These are phyloP conservation scores for Raphanus raphanistrum DNA, from an alignment of 345 rosid genomes.

Conservation along the genomic window DNA sequence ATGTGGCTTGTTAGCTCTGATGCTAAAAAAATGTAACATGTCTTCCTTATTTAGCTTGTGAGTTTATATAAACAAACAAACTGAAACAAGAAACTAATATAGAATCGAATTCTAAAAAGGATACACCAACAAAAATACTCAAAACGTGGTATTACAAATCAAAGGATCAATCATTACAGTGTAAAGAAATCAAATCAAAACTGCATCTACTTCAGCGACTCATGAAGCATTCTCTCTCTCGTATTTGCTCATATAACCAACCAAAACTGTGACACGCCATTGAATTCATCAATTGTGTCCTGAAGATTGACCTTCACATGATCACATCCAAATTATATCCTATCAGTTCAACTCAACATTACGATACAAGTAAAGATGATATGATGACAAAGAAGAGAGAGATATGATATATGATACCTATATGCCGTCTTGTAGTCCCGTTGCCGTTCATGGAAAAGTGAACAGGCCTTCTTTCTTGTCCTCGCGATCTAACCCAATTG, in stretches of 20 bases:
- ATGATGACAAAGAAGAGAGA: slow-evolving; percentile 6
- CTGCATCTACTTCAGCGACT: slow-evolving; percentile 26
- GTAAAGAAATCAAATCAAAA: slow-evolving; percentile 21
- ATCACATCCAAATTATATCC: slow-evolving; percentile 1
- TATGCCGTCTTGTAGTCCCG: slow-evolving; percentile 50
- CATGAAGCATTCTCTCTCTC: slow-evolving; percentile 15
- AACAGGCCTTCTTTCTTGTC: slow-evolving; percentile 58
- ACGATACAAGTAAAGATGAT: slow-evolving; percentile 8
- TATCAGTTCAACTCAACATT: slow-evolving; percentile 22
- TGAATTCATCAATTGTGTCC: slow-evolving; percentile 6
- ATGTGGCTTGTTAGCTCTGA: slow-evolving; percentile 4
- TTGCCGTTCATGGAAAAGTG: slow-evolving; percentile 53
- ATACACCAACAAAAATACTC: slow-evolving; percentile 17
- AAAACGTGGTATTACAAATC: slow-evolving; percentile 13
- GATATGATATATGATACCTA: slow-evolving; percentile 41
- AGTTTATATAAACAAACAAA: slow-evolving; percentile 7
- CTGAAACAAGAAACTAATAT: slow-evolving; percentile 2
- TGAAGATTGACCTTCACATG: slow-evolving; percentile 25
- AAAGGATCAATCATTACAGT: slow-evolving; percentile 1
- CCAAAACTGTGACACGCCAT: slow-evolving; percentile 28
- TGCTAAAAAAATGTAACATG: slow-evolving; percentile 19
- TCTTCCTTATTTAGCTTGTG: slow-evolving; percentile 13
- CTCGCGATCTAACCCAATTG: slow-evolving; percentile 61
- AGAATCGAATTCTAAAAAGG: not conserved
- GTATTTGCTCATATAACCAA: slow-evolving; percentile 16